phyloP scores from a whole-genome alignment of 2,329 filamentous ascomycete genomes.

The Sordariomycetes sp. region DNA sequence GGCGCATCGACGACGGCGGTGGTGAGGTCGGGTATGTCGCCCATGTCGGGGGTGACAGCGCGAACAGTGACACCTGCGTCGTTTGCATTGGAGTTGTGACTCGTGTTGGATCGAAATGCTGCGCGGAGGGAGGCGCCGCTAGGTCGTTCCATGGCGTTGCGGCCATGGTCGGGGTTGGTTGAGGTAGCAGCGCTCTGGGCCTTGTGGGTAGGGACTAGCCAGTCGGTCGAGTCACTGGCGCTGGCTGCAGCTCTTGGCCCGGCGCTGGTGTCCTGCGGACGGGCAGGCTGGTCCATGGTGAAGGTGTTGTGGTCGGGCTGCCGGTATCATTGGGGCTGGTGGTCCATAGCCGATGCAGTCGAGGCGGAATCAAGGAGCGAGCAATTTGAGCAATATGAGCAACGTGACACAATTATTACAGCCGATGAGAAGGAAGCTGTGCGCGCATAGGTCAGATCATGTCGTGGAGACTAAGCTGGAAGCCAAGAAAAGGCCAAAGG shows the following conservation, averaged over 20 bases:
- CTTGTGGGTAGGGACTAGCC: neutral
- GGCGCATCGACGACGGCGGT: constrained; percentile 9
- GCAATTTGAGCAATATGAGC: too few species aligned
- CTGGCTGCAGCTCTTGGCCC: neutral
- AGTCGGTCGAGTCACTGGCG: neutral
- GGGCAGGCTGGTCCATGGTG: too few species aligned
- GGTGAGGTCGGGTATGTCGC: constrained; percentile 18
- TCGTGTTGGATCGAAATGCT: constrained; percentile 19
- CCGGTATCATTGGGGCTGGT: too few species aligned
- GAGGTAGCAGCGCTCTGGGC: neutral
- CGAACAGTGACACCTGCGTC: constrained; percentile 37
- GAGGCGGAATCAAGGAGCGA: too few species aligned
- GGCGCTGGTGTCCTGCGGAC: neutral
- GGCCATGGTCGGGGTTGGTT: constrained; percentile 14
- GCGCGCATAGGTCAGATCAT: too few species aligned
- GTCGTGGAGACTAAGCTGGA: too few species aligned
- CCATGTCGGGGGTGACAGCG: constrained; percentile 55
- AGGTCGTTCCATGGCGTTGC: constrained; percentile 22
- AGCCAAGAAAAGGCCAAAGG: too few species aligned
- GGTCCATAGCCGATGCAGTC: too few species aligned
- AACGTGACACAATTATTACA: too few species aligned
- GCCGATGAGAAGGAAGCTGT: too few species aligned
- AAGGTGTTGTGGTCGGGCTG: too few species aligned
- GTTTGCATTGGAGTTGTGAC: constrained; percentile 15
- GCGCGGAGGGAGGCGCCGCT: constrained; percentile 24